Conservation (phyloP, 2,329 filamentous ascomycete species). For the Talaromyces albobiverticillius region DNA sequence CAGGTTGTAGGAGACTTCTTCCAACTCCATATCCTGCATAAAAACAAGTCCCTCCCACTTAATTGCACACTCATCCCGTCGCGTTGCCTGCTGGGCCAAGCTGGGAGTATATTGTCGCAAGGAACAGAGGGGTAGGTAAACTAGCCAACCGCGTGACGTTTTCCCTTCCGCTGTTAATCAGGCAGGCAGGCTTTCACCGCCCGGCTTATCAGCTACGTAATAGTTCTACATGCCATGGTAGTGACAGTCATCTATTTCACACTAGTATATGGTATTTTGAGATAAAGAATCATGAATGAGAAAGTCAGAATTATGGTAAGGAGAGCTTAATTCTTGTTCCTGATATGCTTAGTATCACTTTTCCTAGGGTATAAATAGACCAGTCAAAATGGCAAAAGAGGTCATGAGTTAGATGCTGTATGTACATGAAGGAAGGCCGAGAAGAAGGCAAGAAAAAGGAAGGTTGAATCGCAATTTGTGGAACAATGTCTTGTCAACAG, state of each 20-base stretch:
- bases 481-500: background rate
- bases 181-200: conserved; percentile 11
- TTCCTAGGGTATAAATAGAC: background rate
- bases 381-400: background rate
- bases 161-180: background rate
- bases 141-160: too few relatives aligned
- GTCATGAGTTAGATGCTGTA: background rate
- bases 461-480: background rate
- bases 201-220: conserved; percentile 9
- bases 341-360: background rate
- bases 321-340: background rate
- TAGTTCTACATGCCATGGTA: background rate
- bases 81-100: conserved; percentile 19
- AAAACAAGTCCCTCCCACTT: conserved; percentile 24
- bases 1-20: conserved; percentile 63
- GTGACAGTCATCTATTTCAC: too few relatives aligned
- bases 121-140: conserved; percentile 20
- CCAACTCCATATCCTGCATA: conserved; percentile 59
- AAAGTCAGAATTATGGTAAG: background rate
- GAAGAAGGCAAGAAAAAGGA: background rate
- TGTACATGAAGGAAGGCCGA: background rate
- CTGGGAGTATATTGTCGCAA: conserved; percentile 15
- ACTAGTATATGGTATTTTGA: too few relatives aligned
- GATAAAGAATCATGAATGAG: background rate
- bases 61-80: conserved; percentile 33